Base-by-base conservation (phyloP, 1,284 basidiomycete genomes). In the Sporisorium sorghi region DNA sequence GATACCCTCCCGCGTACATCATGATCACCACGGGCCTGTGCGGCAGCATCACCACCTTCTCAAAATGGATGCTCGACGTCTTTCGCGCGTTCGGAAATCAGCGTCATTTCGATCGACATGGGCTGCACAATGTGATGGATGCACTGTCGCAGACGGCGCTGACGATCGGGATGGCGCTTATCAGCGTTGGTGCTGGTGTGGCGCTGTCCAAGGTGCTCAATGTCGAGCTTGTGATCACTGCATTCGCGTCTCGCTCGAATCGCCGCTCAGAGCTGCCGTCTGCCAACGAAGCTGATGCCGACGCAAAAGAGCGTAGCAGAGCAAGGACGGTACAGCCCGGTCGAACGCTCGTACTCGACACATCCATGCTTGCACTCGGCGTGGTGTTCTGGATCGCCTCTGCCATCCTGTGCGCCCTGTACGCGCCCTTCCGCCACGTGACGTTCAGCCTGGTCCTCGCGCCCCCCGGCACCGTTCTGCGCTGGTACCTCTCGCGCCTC, bases 11-110 rank as follows among this genome's bases (percentile, higher is more conserved):
- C 0, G 80, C 96, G 9, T 96, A 94, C 84, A 92, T 91, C 5
- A 93, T 92, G 42, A 84, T 96, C 19, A 93, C 93, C 0, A 97
- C 95, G 44, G 95, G 95, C 5, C 93, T 97, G 83, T 98, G 96
- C 81, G 97, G 96, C 1, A 96, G 93, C 5, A 86, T 97, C 74
- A 99, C 97, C 5, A 98, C 95, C 0, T 99, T 98, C 86, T 97
- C 94, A 5, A 89, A 90, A 17, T 99, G 97, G 96, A 93, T 97
- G 85, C 83, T 93, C 9, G 92, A 94, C 71, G 86, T 94, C 1
- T 99, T 96, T 82, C 86, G 89, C 52, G 91, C 94, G 0, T 99
- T 94, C 89, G 88, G 92, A 0, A 92, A 98, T 83, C 86, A 88
- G 17, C 85, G 86, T 15, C 85, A 87, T 14, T 89, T 87, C 56